Evolutionary conservation across 768 basidiomycete species (phyloP), one percentile per base, ranked within the genome.

Genomic region (Gelatoporia subvermispora): DNA sequence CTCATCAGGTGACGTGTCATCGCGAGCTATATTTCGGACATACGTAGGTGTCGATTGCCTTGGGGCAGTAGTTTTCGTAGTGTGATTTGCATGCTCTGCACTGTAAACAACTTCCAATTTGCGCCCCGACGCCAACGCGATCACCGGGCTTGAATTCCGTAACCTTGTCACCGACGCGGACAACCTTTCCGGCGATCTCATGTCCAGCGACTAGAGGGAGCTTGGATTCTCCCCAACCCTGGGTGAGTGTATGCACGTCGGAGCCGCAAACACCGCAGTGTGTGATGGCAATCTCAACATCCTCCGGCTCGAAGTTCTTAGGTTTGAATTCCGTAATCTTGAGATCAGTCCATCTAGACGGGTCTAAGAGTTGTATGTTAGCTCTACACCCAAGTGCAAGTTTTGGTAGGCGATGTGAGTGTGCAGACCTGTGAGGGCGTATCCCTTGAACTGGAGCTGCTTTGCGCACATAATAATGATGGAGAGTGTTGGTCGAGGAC

Each of bases 51-150:
- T 37, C 71, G 60, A 20, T 61, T 49, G 28, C 75, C 15, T 77
- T 57, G 4, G 64, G 64, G 58, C 81, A 85, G 56, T 85, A 81
- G 47, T 81, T 72, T 64, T 79, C 79, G 49, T 75, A 72, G 50
- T 74, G 67, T 9, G 62, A 54, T 18, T 72, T 73, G 67, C 80
- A 81, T 35, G 60, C 59, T 15, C 67, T 53, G 55, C 78, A 81
- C 10, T 65, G 42, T 45, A 70, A 60, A 65, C 79, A 82, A 8
- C 73, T 71, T 49, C 71, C 69, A 17, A 76, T 75, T 51, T 78
- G 78, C 20, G 60, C 66, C 4, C 70, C 68, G 4, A 73, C 70
- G 41, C 81, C 81, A 49, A 72, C 81, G 13, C 74, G 60, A 57
- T 81, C 75, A 20, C 80, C 80, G 8, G 76, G 70, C 56, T 79